A percentile compares a stretch with the other conserved stretches of the same genome.
These are phyloP conservation scores for Tricladium varicosporioides DNA, from an alignment of 2,329 filamentous ascomycete genomes.

Conservation along the genomic window DNA sequence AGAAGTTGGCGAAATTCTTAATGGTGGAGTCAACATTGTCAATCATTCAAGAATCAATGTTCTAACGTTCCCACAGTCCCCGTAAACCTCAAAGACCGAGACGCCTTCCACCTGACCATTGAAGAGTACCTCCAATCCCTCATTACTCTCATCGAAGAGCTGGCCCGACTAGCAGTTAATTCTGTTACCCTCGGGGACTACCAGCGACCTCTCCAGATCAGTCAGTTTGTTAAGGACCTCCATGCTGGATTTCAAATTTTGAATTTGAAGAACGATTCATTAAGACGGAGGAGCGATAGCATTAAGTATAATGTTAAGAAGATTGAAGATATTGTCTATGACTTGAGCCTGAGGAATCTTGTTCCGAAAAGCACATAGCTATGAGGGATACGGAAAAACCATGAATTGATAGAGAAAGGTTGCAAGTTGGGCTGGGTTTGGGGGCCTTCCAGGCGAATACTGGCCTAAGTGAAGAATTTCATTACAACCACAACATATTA, in stretches of 20 bases:
- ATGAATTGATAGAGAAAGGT: neutral
- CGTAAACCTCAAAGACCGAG: conserved; percentile 84
- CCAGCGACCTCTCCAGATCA: conserved; percentile 80
- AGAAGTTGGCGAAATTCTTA: conserved; percentile 75
- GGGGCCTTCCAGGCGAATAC: too few species aligned
- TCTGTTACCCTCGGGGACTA: conserved; percentile 91
- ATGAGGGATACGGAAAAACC: neutral
- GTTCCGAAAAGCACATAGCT: conserved; percentile 45
- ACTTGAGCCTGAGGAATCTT: conserved; percentile 82
- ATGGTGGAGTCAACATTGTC: conserved; percentile 42
- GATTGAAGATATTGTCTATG: conserved; percentile 97
- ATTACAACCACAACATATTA: too few species aligned
- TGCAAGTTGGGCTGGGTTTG: too few species aligned
- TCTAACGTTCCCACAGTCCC: conserved; percentile 59
- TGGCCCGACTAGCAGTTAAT: conserved; percentile 88
- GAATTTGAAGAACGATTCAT: conserved; percentile 92
- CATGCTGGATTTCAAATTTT: conserved; percentile 96
- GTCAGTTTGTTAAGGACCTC: conserved; percentile 89
- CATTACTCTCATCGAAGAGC: conserved; percentile 84
- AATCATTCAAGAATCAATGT: neutral
- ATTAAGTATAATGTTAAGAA: conserved; percentile 99
- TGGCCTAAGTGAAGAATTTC: too few species aligned
- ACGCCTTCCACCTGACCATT: conserved; percentile 92
- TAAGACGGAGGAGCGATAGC: conserved; percentile 84
- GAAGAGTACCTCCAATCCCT: conserved; percentile 94